Evolutionary conservation across 2,329 filamentous ascomycete species (phyloP), one percentile per base, ranked within the genome.

Genomic region (Daldinia sp.): DNA sequence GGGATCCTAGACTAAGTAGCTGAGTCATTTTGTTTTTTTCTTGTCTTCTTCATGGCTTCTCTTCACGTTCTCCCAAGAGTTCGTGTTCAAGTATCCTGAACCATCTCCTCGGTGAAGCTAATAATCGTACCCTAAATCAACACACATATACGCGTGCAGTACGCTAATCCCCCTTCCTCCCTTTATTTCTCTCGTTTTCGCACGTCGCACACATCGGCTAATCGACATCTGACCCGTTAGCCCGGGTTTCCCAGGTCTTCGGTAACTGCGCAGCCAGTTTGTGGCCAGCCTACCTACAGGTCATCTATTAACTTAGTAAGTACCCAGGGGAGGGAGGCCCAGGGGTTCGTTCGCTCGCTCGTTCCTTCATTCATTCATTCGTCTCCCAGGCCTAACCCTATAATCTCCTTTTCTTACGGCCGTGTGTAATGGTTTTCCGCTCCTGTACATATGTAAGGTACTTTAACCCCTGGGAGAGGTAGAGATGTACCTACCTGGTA

Each of bases 401-500:
- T 41, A 50, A 60, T 41, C 60, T 59, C 44, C 26, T 61, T 37
- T 57, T 51, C 59, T 73, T 73, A 73, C 71, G 71, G 71, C 71
- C 71, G 69, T 73, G 26, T 42, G 46, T 60, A 63, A 53, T 13
- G 30, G 15, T 18, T 28, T 41, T 10, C 26, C 35, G 54, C 26
- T 57, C 26, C 26, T 44, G 39, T 30, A 30, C 18, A n/a, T 18
- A 57, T 3, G 7, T 61, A 48, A 39, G 30, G 30, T 10, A 33
- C 30, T 33, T 12, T 39, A 15, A 13, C 10, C 35, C 35, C 13
- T 13, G 35, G 30, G 30, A 33, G 13, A 39, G 13, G 35, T 6
- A 39, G 13, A 15, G 2, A 39, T 4, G 10, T 39, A 39, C 35
- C 13, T 35, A 28, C 15, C 10, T 6, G 6, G 13, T 12, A 20